Percentiles rank a stretch among this genome's conserved stretches.
Conservation (phyloP, 805 yeast genomes). For the Ogataea paradorogensis region DNA sequence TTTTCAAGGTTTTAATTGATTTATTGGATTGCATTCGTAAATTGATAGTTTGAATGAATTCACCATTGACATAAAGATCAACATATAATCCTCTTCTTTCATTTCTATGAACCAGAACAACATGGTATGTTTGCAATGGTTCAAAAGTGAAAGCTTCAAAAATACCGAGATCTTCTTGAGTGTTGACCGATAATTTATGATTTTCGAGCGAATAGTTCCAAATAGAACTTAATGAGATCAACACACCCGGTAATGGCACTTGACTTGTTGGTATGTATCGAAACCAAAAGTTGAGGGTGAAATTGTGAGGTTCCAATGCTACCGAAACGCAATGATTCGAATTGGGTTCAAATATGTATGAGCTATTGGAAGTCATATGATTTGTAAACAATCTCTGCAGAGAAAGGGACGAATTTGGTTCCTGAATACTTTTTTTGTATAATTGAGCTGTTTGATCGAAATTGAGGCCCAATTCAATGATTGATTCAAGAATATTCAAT, state of each 20-base stretch:
- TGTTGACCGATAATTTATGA: constrained; percentile 15
- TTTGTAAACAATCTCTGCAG: constrained; percentile 4
- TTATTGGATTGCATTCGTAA: constrained; percentile 3
- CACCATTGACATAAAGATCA: constrained; percentile 49
- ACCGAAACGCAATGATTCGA: constrained; percentile 9
- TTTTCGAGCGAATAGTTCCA: constrained; percentile 21
- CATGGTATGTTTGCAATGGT: constrained; percentile 23
- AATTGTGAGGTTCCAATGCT: constrained; percentile 8
- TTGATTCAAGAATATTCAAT: constrained; percentile 2
- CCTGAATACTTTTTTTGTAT: constrained; percentile 10
- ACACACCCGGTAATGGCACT: constrained; percentile 5
- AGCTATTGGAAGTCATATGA: constrained; percentile 8
- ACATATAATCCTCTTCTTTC: constrained; percentile 33
- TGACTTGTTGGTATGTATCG: constrained; percentile 4
- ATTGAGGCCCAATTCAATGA: constrained; percentile 21
- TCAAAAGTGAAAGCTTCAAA: constrained; percentile 30
- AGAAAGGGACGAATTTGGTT: neutral
- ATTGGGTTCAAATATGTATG: constrained; percentile 11
- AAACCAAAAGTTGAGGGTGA: constrained; percentile 29
- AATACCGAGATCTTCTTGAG: constrained; percentile 5
- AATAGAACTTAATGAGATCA: constrained; percentile 4
- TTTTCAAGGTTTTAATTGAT: constrained; percentile 1
- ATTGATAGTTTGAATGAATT: constrained; percentile 35
- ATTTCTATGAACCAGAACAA: constrained; percentile 26
- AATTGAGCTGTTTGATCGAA: constrained; percentile 11